Evolutionary conservation across 2,329 filamentous ascomycete species (phyloP).

Genomic region (Neofusicoccum umdonicola): DNA sequence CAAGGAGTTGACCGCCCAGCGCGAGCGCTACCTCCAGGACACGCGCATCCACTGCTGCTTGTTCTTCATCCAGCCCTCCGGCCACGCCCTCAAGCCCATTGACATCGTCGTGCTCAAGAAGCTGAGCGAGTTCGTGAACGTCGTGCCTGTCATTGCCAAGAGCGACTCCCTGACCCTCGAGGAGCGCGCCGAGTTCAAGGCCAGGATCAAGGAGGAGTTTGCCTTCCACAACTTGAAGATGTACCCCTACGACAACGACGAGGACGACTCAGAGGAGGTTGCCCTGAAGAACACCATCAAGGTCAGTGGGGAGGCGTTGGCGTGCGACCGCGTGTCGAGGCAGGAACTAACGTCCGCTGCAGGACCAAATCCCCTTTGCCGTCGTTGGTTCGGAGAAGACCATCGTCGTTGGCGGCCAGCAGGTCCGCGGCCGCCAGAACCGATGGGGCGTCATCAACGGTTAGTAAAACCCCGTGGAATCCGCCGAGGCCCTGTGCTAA

Average conservation of each 20-base stretch:
- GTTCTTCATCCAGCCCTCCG: constrained; percentile 99
- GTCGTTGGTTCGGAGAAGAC: constrained; percentile 98
- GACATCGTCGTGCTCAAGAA: constrained; percentile 99
- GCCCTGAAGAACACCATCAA: constrained; percentile 94
- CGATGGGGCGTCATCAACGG: constrained; percentile 97
- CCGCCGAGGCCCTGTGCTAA: not conserved
- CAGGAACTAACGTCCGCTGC: constrained; percentile 31
- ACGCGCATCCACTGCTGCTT: constrained; percentile 99
- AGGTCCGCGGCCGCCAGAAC: constrained; percentile 97
- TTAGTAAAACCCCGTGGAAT: constrained; percentile 19
- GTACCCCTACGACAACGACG: constrained; percentile 99
- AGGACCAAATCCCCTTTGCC: constrained; percentile 94
- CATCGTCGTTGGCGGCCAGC: constrained; percentile 95
- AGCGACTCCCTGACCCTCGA: constrained; percentile 93
- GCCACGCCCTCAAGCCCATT: constrained; percentile 97
- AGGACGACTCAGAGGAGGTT: constrained; percentile 96
- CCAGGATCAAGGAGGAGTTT: constrained; percentile 98
- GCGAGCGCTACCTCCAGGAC: constrained; percentile 98
- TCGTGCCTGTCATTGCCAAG: constrained; percentile 98
- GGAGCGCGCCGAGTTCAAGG: constrained; percentile 95
- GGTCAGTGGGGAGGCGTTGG: constrained; percentile 51
- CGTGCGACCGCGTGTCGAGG: too few relatives aligned
- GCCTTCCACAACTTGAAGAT: constrained; percentile 99
- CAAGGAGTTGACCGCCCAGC: constrained; percentile 98
- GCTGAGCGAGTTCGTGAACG: constrained; percentile 97